Evolutionary conservation across 257 asterid genomes (phyloP), one percentile per base, ranked within the genome.

Genomic region (Nicotiana undulata): DNA sequence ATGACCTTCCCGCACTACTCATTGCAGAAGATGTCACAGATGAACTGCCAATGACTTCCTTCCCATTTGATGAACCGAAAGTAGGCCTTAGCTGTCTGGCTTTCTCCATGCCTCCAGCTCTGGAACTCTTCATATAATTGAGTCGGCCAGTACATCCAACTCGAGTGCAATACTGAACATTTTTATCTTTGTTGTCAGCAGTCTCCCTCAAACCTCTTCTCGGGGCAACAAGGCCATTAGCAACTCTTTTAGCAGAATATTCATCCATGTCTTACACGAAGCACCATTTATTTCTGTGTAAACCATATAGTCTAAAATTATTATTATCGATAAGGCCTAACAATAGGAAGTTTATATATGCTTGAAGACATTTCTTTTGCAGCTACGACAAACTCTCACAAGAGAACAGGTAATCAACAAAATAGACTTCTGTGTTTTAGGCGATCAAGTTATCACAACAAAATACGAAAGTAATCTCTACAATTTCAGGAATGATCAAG

Each of bases 141-240:
- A 89, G 82, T 85, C 92, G 90, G 26, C 97, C 98, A 9, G 87
- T 88, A 88, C 98, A 95, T 82, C 98, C 97, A 84, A 88, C 88
- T 68, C 98, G 89, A 65, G 89, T 88, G 84, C 98, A 95, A 63
- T 87, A 90, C 44, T 91, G 92, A 81, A 89, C 82, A 84, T 84
- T 85, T 75, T 82, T 87, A 79, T 82, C 92, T 82, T 80, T 82
- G 51, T 76, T 87, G 0, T 82, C 28, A 32, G 86, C 26, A 17
- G 81, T 77, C 67, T 84, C 85, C 84, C 84, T 88, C 16, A 81
- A 66, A 81, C 87, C 87, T 83, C 85, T 90, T 86, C 88, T 85
- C 6, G 89, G 77, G 40, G 81, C 75, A 32, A 82, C 82, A 70
- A 77, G 75, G 83, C 86, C 87, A 26, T 82, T 72, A n/a, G 34